Conservation (phyloP, 2,329 filamentous ascomycete genomes). For the Monilinia vaccinii-corymbosi region DNA sequence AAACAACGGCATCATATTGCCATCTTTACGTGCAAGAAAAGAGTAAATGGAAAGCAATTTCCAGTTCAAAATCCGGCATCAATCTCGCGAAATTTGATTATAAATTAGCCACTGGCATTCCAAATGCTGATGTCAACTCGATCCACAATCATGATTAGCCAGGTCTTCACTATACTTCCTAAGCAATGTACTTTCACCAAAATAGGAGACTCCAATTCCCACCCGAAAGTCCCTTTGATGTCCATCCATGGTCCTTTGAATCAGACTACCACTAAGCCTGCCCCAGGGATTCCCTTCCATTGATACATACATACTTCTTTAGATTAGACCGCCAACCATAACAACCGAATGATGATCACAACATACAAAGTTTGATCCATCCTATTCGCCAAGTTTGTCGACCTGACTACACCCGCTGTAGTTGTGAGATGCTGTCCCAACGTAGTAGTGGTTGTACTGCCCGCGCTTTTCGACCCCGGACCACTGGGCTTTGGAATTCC, state of each 20-base stretch:
- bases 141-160: too few relatives aligned
- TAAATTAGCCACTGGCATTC: too few relatives aligned
- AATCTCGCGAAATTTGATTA: too few relatives aligned
- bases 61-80: too few relatives aligned
- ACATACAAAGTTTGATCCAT: not conserved
- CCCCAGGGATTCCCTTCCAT: not conserved
- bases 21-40: not conserved
- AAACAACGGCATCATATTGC: not conserved
- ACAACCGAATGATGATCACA: not conserved
- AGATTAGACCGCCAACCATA: not conserved
- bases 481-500: too few relatives aligned
- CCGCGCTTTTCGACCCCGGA: not conserved
- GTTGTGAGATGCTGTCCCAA: not conserved
- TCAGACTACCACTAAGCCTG: too few relatives aligned
- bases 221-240: too few relatives aligned
- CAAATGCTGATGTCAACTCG: too few relatives aligned
- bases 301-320: not conserved
- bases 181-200: too few relatives aligned
- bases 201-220: too few relatives aligned
- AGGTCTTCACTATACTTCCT: too few relatives aligned
- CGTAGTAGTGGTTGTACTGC: not conserved
- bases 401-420: not conserved
- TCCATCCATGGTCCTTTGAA: not conserved
- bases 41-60: too few relatives aligned
- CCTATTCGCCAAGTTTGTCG: not conserved